Percentiles rank a stretch among this genome's conserved stretches.
Conservation (phyloP, 2,329 filamentous ascomycete species). For the Samsoniella hepiali region DNA sequence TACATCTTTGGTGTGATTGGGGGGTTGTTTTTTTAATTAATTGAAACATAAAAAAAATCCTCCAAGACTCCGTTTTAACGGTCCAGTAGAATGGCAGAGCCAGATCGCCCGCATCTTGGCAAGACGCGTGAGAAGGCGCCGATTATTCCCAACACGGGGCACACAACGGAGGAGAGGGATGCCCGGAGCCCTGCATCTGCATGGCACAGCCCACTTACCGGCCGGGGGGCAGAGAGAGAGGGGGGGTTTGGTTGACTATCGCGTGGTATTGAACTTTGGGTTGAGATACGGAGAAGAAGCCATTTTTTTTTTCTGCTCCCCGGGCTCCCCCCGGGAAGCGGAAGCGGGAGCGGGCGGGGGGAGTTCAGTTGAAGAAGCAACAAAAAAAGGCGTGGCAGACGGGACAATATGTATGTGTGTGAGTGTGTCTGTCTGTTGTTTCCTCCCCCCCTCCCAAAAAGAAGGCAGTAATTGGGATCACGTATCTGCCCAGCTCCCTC, state of each 20-base stretch:
- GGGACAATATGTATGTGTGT: not conserved
- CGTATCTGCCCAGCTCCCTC: too few species aligned
- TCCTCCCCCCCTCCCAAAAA: too few species aligned
- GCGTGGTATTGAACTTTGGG: not conserved
- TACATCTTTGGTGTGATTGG: not conserved
- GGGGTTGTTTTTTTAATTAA: not conserved
- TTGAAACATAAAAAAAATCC: not conserved
- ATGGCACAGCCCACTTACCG: conserved; percentile 6
- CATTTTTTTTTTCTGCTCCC: too few species aligned
- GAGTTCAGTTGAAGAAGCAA: not conserved
- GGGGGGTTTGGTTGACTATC: not conserved
- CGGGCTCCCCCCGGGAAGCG: not conserved
- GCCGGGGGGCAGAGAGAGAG: not conserved
- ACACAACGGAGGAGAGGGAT: not conserved
- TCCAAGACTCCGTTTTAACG: not conserved
- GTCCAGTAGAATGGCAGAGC: conserved; percentile 7
- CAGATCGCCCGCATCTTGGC: conserved; percentile 3
- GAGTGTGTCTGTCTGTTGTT: too few species aligned
- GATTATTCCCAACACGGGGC: conserved; percentile 12
- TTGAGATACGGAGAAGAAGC: too few species aligned
- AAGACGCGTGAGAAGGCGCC: conserved; percentile 2
- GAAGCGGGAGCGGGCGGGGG: not conserved
- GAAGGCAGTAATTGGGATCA: too few species aligned
- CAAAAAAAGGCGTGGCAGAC: too few species aligned
- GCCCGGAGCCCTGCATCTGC: not conserved